A percentile compares a stretch with the other conserved stretches of the same genome.
Conservation (phyloP, 2,329 filamentous ascomycete species). For the Aciculosporium take region DNA sequence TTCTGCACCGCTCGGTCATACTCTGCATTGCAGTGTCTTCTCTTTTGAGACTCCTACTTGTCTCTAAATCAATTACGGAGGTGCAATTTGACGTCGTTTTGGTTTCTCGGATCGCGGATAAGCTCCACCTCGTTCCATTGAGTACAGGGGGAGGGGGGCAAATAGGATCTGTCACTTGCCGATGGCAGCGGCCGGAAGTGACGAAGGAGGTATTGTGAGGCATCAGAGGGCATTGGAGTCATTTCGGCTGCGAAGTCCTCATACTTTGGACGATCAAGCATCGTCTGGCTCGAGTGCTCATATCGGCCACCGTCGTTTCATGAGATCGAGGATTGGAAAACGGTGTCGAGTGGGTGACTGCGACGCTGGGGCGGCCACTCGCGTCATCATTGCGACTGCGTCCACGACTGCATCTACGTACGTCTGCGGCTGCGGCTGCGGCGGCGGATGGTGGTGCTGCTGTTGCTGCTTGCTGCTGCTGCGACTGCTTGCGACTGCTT, state of each 20-base stretch:
- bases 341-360: neutral
- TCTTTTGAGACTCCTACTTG: neutral
- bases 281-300: neutral
- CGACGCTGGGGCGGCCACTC: neutral
- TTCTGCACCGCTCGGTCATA: neutral
- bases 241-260: neutral
- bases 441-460: neutral
- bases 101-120: neutral
- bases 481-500: neutral
- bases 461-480: neutral
- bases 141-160: neutral
- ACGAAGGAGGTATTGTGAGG: neutral
- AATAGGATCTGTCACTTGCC: neutral
- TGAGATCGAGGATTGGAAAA: neutral
- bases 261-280: neutral
- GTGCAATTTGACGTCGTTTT: neutral
- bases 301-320: neutral
- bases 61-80: neutral
- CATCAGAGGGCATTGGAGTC: neutral
- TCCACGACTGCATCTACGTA: neutral
- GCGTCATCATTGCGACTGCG: neutral
- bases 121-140: neutral
- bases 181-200: neutral
- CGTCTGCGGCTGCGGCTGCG: neutral
- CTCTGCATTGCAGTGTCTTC: neutral